Percentiles rank a stretch among this genome's conserved stretches.
phyloP scores from a whole-genome alignment of 441 rosid species.

The Arabidopsis lyrata region DNA sequence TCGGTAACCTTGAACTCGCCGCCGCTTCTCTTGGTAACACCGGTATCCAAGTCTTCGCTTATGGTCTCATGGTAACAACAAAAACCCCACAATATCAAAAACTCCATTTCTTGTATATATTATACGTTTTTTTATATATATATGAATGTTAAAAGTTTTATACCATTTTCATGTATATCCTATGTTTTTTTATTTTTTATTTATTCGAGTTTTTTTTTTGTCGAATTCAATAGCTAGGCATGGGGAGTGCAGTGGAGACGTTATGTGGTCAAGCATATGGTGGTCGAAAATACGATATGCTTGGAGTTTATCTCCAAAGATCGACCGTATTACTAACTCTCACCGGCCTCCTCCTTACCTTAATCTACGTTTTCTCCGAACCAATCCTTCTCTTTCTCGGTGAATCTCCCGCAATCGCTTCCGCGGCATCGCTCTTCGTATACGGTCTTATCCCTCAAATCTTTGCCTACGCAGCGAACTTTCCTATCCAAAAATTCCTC shows the following conservation, averaged over 20 bases:
- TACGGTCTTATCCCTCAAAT: constrained; percentile 72
- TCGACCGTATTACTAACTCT: constrained; percentile 59
- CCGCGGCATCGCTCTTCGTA: constrained; percentile 62
- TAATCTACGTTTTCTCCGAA: constrained; percentile 60
- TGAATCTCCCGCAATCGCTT: constrained; percentile 53
- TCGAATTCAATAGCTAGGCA: constrained; percentile 50
- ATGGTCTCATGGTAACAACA: constrained; percentile 65
- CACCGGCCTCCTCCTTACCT: constrained; percentile 53
- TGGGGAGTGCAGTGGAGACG: constrained; percentile 76
- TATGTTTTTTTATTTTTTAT: not conserved
- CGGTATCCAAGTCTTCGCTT: constrained; percentile 72
- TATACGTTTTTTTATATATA: too few species aligned
- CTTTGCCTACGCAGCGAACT: constrained; percentile 65
- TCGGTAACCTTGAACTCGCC: constrained; percentile 73
- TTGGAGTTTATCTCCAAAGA: constrained; percentile 67
- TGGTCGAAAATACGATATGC: constrained; percentile 58
- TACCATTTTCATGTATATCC: not conserved
- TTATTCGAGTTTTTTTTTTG: not conserved
- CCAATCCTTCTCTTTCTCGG: constrained; percentile 58
- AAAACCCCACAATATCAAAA: not conserved
- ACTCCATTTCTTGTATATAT: too few species aligned
- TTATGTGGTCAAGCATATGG: constrained; percentile 74
- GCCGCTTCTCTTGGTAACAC: constrained; percentile 76
- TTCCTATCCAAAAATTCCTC: constrained; percentile 66
- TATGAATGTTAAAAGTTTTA: too few species aligned